Conservation (phyloP, 2,329 filamentous ascomycete genomes). For the Pseudogymnoascus sp. region DNA sequence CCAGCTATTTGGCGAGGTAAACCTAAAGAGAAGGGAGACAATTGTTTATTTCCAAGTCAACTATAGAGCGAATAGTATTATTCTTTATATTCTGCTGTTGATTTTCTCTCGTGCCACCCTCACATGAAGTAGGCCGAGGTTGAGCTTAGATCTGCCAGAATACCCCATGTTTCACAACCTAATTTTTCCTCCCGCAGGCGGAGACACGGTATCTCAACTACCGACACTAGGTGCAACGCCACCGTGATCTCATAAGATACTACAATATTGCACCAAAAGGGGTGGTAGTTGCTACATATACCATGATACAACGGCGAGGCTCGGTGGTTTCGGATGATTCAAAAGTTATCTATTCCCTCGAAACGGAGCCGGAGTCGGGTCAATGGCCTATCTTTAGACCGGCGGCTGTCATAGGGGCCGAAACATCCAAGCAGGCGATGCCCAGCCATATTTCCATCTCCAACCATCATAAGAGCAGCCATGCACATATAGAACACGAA, state of each 20-base stretch:
- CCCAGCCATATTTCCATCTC: background rate
- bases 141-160: background rate
- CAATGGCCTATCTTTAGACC: background rate
- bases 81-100: background rate
- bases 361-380: background rate
- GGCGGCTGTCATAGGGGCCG: background rate
- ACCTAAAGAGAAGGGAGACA: background rate
- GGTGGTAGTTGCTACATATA: background rate
- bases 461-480: background rate
- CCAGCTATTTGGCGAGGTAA: background rate
- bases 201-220: background rate
- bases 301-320: background rate
- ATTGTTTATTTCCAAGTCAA: background rate
- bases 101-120: background rate
- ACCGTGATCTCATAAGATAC: background rate
- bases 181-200: background rate
- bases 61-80: background rate
- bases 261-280: background rate
- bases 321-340: background rate
- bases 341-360: background rate
- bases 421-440: background rate
- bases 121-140: background rate
- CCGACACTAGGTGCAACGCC: background rate
- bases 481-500: background rate
- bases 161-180: background rate